Conservation (phyloP, 1,139 yeast genomes). For the Kodamaea plutei region DNA sequence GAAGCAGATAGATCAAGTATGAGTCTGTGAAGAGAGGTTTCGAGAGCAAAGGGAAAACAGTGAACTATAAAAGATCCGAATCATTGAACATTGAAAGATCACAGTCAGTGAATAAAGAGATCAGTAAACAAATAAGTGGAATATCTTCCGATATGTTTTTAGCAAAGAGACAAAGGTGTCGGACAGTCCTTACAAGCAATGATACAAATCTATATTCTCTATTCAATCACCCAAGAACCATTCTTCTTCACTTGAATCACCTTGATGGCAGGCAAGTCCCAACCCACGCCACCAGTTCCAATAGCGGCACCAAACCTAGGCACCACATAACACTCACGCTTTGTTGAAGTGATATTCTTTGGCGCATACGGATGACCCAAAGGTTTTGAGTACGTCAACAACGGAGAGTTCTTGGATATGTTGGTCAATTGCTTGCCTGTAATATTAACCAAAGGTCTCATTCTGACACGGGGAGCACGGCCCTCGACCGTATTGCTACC, state of each 20-base stretch:
- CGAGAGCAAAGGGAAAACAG: too few relatives aligned
- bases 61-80: too few relatives aligned
- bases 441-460: slow-evolving; percentile 75
- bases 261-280: slow-evolving; percentile 87
- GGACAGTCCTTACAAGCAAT: too few relatives aligned
- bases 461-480: slow-evolving; percentile 47
- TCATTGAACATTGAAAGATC: too few relatives aligned
- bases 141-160: too few relatives aligned
- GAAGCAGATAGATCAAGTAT: too few relatives aligned
- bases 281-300: slow-evolving; percentile 83
- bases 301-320: slow-evolving; percentile 86
- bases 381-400: slow-evolving; percentile 85
- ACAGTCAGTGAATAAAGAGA: too few relatives aligned
- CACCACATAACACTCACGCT: slow-evolving; percentile 83
- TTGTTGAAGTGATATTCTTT: slow-evolving; percentile 54
- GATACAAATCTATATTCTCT: too few relatives aligned
- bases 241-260: slow-evolving; percentile 62
- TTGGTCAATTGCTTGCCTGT: slow-evolving; percentile 73
- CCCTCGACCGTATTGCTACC: slow-evolving; percentile 39
- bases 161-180: too few relatives aligned
- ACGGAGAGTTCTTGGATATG: slow-evolving; percentile 66
- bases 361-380: slow-evolving; percentile 89
- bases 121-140: too few relatives aligned
- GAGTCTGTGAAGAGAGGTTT: too few relatives aligned
- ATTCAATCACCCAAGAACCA: slow-evolving; percentile 56